phyloP scores from a whole-genome alignment of 1,139 yeast genomes.

The Candida freyschussii region DNA sequence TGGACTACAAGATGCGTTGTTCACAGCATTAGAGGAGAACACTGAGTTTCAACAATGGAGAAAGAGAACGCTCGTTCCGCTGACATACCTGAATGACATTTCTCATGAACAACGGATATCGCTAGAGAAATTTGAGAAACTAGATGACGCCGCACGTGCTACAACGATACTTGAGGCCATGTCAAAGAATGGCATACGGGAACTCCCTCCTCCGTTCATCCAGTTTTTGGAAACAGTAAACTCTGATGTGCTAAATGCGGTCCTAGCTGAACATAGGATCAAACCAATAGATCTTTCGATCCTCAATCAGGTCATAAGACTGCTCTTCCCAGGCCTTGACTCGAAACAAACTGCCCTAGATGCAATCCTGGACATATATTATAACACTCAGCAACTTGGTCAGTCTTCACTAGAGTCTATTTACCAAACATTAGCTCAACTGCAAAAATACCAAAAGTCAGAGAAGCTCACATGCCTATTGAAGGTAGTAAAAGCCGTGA shows the following conservation, averaged over 20 bases:
- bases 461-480: background rate
- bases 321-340: too few species aligned
- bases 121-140: slow-evolving; percentile 4
- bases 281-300: too few species aligned
- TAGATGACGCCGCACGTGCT: slow-evolving; percentile 2
- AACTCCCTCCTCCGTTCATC: slow-evolving; percentile 7
- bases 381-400: slow-evolving; percentile 4
- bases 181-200: background rate
- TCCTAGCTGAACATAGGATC: too few species aligned
- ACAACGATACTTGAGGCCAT: slow-evolving; percentile 1
- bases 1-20: slow-evolving; percentile 2
- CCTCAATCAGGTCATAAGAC: too few species aligned
- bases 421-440: slow-evolving; percentile 1
- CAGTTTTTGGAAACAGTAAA: too few species aligned
- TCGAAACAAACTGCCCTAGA: too few species aligned
- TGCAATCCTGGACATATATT: slow-evolving; percentile 4
- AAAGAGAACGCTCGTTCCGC: slow-evolving; percentile 7
- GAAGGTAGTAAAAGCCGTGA: slow-evolving; percentile 6
- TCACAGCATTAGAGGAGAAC: slow-evolving; percentile 1
- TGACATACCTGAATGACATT: slow-evolving; percentile 5
- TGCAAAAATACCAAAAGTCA: too few species aligned
- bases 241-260: too few species aligned
- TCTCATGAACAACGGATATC: background rate
- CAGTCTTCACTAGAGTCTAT: slow-evolving; percentile 5
- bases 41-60: slow-evolving; percentile 8